Base-by-base conservation (phyloP, 2,329 filamentous ascomycete species). In the Arthrobotrys entomopaga region DNA sequence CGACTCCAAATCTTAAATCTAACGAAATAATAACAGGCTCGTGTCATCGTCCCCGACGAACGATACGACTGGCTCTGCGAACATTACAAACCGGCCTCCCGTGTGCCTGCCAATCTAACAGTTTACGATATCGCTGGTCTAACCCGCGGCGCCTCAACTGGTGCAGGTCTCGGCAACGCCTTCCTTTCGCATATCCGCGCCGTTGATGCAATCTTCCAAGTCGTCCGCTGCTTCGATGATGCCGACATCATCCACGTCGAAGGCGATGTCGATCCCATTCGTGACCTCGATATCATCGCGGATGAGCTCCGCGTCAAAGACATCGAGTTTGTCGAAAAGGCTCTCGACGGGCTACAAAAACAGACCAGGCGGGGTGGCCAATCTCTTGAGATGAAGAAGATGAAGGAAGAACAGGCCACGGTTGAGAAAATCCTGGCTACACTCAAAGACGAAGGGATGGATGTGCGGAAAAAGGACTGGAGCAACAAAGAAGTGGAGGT, bases 201-300 rank as follows among this genome's bases (percentile, higher is more conserved):
- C 64, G 93, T 97, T 83, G 93, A 97, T 85, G 93, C 93, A 83
- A 96, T 97, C 83, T 97, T 97, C 86, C 92, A 97, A 83, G 93
- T 97, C 50, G 93, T 97, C 42, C 90, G 93, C 80, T 96, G 91
- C 84, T 97, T 99, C 84, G 96, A 99, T 81, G 95, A 99, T 86
- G 95, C 94, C 73, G 95, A 99, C 84, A 99, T 99, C 80, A 98
- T 97, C 80, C 95, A 99, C 87, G 93, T 99, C 78, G 96, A 99
- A 86, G 96, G 95, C 82, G 95, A 99, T 80, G 96, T 99, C 79
- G 91, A 99, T 84, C 96, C 95, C 38, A 88, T 91, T 75, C 90
- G 95, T 81, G 95, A 99, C 86, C 84, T 99, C 78, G 91, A 92
- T 80, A 99, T 99, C 82, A 98, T 99, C 84, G 92, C 90, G 82